Evolutionary conservation across 768 basidiomycete species (phyloP), one percentile per base, ranked within the genome.

Genomic region (Serendipita indica): DNA sequence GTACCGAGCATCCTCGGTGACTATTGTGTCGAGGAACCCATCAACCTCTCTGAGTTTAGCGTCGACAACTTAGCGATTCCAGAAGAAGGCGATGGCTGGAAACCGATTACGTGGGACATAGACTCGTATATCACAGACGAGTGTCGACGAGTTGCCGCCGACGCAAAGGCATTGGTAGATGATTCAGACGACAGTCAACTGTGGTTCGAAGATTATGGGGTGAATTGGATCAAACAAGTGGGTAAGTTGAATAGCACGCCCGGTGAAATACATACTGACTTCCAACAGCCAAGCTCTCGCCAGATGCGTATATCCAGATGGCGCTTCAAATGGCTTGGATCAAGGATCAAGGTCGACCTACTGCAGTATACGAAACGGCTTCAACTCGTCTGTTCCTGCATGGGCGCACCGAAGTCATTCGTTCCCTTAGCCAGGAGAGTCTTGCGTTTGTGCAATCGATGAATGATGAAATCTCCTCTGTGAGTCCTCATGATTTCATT

Each of bases 351-450:
- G 81, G 80, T 10, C 71, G 74, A 60, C 84, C 89, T 64, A 88
- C 89, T 2, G 89, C 93, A 1, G 90, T 88, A 4, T 96, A 97
- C 68, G 93, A 97, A 70, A 96, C 92, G 0, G 88, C 84, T 0
- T 77, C 93, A 32, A 94, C 93, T 1, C 79, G 90, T 25, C 77
- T 86, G 69, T 93, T 93, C 72, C 74, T 83, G 61, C 81, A 83
- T 62, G 93, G 90, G 14, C 79, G 93, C 16, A 96, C 92, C 1
- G 93, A 97, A 67, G 91, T 89, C 0, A 81, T 97, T 57, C 80
- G 92, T 25, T 78, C 83, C 0, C 73, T 86, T 41, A 85, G 82
- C 56, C 71, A 70, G 18, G 86, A 91, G 62, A 85, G 84, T 60
- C 77, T 86, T 32, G 74, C 74, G 5, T 93, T 85, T 73, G 86